phyloP scores from a whole-genome alignment of 148 eudicot genomes.

The Pouteria glomerata region DNA sequence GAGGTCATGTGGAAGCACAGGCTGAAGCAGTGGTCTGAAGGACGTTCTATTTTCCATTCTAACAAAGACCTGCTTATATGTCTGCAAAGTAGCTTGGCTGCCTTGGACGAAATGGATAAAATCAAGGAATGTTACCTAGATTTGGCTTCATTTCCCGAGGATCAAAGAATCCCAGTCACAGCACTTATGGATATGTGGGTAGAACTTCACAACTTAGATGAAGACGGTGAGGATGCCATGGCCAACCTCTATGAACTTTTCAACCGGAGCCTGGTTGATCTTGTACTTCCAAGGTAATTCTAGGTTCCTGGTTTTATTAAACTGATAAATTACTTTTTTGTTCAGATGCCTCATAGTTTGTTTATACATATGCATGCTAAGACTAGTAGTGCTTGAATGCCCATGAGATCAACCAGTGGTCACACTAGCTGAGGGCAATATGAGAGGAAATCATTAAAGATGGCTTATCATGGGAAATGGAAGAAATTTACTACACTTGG shows the following conservation, averaged over 20 bases:
- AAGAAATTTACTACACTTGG: not conserved
- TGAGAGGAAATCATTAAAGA: not conserved
- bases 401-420: no score
- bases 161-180: slow-evolving; percentile 15
- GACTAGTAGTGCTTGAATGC: not conserved
- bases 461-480: not conserved
- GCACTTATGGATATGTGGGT: slow-evolving; percentile 26
- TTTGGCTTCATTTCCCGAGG: slow-evolving; percentile 25
- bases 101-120: slow-evolving; percentile 6
- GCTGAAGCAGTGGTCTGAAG: slow-evolving; percentile 15
- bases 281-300: slow-evolving; percentile 13
- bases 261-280: slow-evolving; percentile 10
- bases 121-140: slow-evolving; percentile 21
- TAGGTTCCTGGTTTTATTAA: not conserved
- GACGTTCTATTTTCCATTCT: slow-evolving; percentile 8
- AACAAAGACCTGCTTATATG: slow-evolving; percentile 1
- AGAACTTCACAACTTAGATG: slow-evolving; percentile 16
- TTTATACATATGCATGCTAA: not conserved
- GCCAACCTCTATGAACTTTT: slow-evolving; percentile 16
- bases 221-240: slow-evolving; percentile 8
- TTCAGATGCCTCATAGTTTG: not conserved
- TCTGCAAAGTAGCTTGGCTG: slow-evolving; percentile 20
- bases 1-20: slow-evolving; percentile 12
- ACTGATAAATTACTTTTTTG: not conserved
- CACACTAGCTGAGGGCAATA: not conserved